phyloP scores from a whole-genome alignment of 2,329 filamentous ascomycete genomes.

The Xylaria sp. region DNA sequence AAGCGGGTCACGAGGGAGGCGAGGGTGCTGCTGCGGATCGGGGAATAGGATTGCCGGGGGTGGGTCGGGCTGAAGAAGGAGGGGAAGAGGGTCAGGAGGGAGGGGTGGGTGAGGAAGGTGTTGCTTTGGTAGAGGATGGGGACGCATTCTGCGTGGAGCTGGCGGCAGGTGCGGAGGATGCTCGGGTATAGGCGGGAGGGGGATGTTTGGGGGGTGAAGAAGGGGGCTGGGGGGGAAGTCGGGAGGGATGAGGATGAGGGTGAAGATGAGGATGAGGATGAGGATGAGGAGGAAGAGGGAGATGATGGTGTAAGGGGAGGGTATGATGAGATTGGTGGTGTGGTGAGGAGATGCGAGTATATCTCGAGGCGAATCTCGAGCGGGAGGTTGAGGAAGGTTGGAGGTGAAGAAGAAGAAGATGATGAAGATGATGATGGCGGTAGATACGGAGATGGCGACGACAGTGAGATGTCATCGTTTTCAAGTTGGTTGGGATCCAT shows the following conservation, averaged over 20 bases:
- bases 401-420: background rate
- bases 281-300: slow-evolving; percentile 39
- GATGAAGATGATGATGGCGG: background rate
- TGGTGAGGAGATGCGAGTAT: slow-evolving; percentile 57
- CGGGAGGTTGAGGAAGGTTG: slow-evolving; percentile 55
- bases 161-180: slow-evolving; percentile 56
- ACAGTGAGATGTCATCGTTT: background rate
- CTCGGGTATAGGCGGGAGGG: slow-evolving; percentile 49
- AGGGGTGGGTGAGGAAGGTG: slow-evolving; percentile 57
- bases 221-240: slow-evolving; percentile 42
- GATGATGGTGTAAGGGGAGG: slow-evolving; percentile 26
- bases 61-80: slow-evolving; percentile 37
- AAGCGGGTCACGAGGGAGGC: slow-evolving; percentile 53
- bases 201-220: slow-evolving; percentile 9
- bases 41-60: slow-evolving; percentile 28
- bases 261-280: slow-evolving; percentile 5
- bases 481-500: no score
- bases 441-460: background rate
- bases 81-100: slow-evolving; percentile 56
- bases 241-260: slow-evolving; percentile 40
- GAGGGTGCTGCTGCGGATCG: slow-evolving; percentile 44
- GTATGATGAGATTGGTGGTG: slow-evolving; percentile 43
- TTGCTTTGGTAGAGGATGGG: slow-evolving; percentile 58
- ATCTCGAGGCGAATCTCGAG: slow-evolving; percentile 61
- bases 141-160: slow-evolving; percentile 56